Evolutionary conservation across 257 asterid genomes (phyloP).

Genomic region (Voacanga thouarsii): DNA sequence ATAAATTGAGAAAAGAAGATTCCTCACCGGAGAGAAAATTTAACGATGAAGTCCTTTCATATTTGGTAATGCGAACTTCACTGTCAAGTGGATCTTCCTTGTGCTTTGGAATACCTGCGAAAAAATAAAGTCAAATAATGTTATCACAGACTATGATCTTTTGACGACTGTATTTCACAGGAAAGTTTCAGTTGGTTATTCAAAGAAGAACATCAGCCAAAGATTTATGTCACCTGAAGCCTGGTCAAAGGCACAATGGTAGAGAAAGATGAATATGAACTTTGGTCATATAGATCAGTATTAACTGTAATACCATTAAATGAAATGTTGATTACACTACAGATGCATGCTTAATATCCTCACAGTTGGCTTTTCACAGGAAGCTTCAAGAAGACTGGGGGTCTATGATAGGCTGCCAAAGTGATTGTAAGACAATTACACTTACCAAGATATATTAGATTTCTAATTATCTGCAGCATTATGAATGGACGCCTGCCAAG

Average conservation of each 20-base stretch:
- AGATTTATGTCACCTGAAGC: background rate
- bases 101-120: background rate
- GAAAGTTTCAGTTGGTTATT: background rate
- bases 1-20: background rate
- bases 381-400: too few relatives aligned
- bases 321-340: too few relatives aligned
- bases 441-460: too few relatives aligned
- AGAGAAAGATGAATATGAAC: background rate
- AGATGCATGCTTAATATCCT: too few relatives aligned
- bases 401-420: background rate
- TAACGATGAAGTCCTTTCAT: background rate
- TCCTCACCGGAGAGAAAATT: background rate
- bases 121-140: background rate
- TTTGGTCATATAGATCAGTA: too few relatives aligned
- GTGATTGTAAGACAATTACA: background rate
- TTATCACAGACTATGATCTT: background rate
- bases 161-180: background rate
- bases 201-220: background rate
- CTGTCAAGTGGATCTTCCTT: background rate
- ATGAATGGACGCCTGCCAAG: slow-evolving; percentile 7
- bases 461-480: background rate
- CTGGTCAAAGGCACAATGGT: background rate
- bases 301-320: too few relatives aligned
- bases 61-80: background rate
- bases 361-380: too few relatives aligned